Base-by-base conservation (phyloP, 768 basidiomycete genomes). In the Pulveroboletus sp. region DNA sequence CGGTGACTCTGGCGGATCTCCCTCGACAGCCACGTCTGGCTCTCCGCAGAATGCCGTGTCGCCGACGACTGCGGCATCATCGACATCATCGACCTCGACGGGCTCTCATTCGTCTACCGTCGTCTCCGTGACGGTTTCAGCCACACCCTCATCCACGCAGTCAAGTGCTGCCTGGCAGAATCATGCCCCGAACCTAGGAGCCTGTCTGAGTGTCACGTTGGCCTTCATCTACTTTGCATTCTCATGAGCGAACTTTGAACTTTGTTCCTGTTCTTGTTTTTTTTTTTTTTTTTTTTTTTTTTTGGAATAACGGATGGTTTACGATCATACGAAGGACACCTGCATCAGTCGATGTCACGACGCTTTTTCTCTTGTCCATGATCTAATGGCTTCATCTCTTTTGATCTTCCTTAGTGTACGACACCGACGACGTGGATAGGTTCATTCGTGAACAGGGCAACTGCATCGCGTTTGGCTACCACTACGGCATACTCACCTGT, bases 111-210 rank as follows among this genome's bases (percentile, higher is more conserved):
- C 55, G 2, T 47, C 53, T 10, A 38, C 54, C 24, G 45, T 43
- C 21, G 48, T 59, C 18, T 49, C 50, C 2, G 39, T 38, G 17
- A 46, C 55, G 7, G 2, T 45, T 3, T 54, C 56, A 1, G 6
- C 27, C 17, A 27, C 57, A 4, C 30, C 51, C 8, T 42, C 60
- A 11, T 31, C 66, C 28, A 28, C 57, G 10, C 51, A 55, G 33
- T 57, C 63, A 5, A 61, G 27, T 7, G 54, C 63, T 10, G 68
- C 68, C 35, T 60, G 61, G 68, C 42, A 39, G 48, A 66, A 60
- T 15, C 58, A 54, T 30, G 40, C 27, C 6, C 52, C 68, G 26
- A 35, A 49, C 21, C 30, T 52, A 14, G 36, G 52, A 24, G 48
- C 48, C 7, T 60, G 51, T 28, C 30, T 69, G 21, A 8, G 56